Percentiles rank a stretch among this genome's conserved stretches.
phyloP scores from a whole-genome alignment of 371 early-diverging fungal species.

The Smittium culicis region DNA sequence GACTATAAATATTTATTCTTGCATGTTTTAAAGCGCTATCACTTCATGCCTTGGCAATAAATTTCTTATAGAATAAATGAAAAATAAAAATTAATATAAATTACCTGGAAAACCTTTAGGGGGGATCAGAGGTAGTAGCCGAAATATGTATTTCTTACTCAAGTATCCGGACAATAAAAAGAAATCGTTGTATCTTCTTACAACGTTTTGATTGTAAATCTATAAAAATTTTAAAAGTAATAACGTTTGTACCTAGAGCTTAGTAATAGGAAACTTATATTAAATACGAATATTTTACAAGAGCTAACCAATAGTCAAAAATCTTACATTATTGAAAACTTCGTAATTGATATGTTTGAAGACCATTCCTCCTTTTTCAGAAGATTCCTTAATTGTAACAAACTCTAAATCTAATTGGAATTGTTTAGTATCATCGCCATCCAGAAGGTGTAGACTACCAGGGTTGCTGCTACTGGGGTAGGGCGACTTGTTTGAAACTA shows the following conservation, averaged over 20 bases:
- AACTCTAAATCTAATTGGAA: constrained; percentile 30
- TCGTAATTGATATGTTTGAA: constrained; percentile 75
- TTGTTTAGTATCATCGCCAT: constrained; percentile 21
- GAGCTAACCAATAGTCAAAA: no score
- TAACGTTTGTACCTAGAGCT: neutral
- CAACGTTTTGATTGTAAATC: constrained; percentile 41
- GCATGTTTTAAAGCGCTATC: neutral
- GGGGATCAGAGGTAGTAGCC: constrained; percentile 52
- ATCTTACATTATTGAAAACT: constrained; percentile 40
- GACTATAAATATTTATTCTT: constrained; percentile 22
- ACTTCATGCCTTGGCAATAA: neutral
- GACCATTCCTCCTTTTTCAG: constrained; percentile 63
- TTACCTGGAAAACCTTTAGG: constrained; percentile 46
- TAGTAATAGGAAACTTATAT: neutral
- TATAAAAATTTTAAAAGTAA: constrained; percentile 17
- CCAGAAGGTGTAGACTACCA: neutral
- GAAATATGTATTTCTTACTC: constrained; percentile 53
- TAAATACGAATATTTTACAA: no score
- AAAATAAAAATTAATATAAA: neutral
- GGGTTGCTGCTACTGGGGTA: no score
- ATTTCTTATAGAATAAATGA: neutral
- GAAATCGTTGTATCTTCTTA: constrained; percentile 75
- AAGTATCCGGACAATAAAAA: constrained; percentile 64
- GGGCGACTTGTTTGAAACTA: constrained; percentile 12
- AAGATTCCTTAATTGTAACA: constrained; percentile 30